Base-by-base conservation (phyloP, 805 yeast genomes). In the Nakazawaea populi region DNA sequence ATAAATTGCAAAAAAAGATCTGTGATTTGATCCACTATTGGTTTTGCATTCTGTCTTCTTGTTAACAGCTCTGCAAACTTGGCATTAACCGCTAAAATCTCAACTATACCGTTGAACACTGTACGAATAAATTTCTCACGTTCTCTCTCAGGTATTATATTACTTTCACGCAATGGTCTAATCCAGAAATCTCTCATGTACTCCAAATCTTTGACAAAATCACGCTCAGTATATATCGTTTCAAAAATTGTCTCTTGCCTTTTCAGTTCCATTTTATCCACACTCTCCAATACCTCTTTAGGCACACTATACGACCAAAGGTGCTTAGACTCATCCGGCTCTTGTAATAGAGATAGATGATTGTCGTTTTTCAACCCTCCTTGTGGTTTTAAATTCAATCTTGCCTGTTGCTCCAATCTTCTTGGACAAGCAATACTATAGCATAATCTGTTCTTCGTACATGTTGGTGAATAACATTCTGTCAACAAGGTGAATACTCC, bases 391-490 rank as follows among this genome's bases (percentile, higher is more conserved):
- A 89, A 76, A 59, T 91, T 90, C 47, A 89, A 76, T 53, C 98
- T 76, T 4, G 96, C 96, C 63, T 92, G 98, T 67, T 94, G 98
- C 67, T 92, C 98, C 46, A 94, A 72, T 55, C 98, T 78, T 58
- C 97, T 79, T 12, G 99, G 99, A 69, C 99, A 94, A 10, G 97
- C 95, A 58, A 94, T 91, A 42, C 96, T 87, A 68, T 94, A 94
- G 68, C 99, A 94, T 39, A 92, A 71, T 35, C 80, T 74, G 60
- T 89, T 95, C 47, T 95, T 74, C 5, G 96, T 84, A 69, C 99
- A 94, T 0, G 99, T 94, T 35, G 99, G 96, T 0, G 97, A 90
- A 62, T 94, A 94, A 69, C 99, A 94, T 62, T 91, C 96, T 0
- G 97, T 88, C 55, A 94, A 72, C 42, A 92, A 71, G 1, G 97